Percentiles rank a stretch among this genome's conserved stretches.
Evolutionary conservation across 2,329 filamentous ascomycete species (phyloP).

Genomic region (Cordyceps cicadae): DNA sequence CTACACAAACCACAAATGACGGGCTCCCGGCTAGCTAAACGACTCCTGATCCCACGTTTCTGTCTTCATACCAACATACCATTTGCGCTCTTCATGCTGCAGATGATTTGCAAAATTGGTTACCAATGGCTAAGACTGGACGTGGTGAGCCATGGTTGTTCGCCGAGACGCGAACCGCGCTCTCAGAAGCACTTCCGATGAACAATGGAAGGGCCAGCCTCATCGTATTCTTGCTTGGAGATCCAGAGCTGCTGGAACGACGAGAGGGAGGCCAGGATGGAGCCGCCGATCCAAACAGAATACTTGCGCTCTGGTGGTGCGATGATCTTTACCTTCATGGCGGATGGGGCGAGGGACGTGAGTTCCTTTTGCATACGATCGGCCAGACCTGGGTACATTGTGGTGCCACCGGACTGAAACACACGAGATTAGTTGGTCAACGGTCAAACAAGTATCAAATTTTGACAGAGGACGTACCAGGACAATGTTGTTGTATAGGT

Average conservation of each 20-base stretch:
- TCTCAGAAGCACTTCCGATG: constrained; percentile 99
- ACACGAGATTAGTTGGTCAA: neutral
- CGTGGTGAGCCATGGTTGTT: neutral
- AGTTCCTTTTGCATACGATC: constrained; percentile 99
- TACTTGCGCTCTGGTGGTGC: constrained; percentile 99
- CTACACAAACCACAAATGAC: neutral
- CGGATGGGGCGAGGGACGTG: constrained; percentile 95
- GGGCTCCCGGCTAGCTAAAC: neutral
- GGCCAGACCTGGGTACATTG: constrained; percentile 99
- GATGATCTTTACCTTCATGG: constrained; percentile 99
- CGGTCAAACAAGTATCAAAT: neutral
- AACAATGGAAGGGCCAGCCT: constrained; percentile 97
- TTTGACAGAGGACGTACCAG: constrained; percentile 62
- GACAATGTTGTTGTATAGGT: constrained; percentile 99
- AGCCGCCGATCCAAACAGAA: constrained; percentile 99
- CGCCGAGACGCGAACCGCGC: too few relatives aligned
- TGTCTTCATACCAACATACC: neutral
- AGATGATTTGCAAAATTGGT: neutral
- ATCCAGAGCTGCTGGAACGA: constrained; percentile 99
- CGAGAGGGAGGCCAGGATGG: constrained; percentile 96
- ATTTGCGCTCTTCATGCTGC: neutral
- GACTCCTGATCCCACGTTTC: neutral
- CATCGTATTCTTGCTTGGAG: constrained; percentile 99
- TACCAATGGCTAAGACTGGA: too few relatives aligned
- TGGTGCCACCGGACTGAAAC: constrained; percentile 92